These are phyloP conservation scores for Ceratocystis harringtonii DNA, from an alignment of 2,329 filamentous ascomycete species.

Conservation along the genomic window DNA sequence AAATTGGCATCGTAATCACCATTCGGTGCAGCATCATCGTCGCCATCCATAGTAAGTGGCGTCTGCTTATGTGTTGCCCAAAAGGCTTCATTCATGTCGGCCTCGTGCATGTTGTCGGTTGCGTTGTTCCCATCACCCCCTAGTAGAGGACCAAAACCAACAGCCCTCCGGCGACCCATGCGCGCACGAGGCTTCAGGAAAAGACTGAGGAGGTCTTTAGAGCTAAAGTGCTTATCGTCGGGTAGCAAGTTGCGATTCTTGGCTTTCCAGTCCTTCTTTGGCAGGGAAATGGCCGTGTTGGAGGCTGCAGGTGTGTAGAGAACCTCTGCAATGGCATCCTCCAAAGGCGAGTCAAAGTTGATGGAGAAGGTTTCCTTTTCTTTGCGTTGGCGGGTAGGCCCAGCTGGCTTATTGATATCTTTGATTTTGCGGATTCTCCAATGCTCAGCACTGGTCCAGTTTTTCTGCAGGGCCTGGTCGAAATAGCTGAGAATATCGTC, in stretches of 20 bases:
- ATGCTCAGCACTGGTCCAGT: conserved; percentile 96
- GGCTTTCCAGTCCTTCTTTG: conserved; percentile 90
- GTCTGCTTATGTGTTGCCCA: conserved; percentile 65
- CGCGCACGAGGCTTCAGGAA: conserved; percentile 92
- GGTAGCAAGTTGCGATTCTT: conserved; percentile 86
- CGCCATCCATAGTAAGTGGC: conserved; percentile 27
- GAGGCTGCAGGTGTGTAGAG: conserved; percentile 71
- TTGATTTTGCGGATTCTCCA: conserved; percentile 96
- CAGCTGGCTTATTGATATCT: conserved; percentile 48
- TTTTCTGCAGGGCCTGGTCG: conserved; percentile 89
- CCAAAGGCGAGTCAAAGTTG: conserved; percentile 67
- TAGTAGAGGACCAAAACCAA: conserved; percentile 14
- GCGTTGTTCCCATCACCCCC: conserved; percentile 28
- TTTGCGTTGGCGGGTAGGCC: conserved; percentile 54
- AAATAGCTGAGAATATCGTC: conserved; percentile 98
- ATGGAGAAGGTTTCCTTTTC: conserved; percentile 96
- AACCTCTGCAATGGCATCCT: conserved; percentile 52
- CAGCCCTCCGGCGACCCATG: conserved; percentile 47
- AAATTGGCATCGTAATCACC: conserved; percentile 95
- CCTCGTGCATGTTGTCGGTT: conserved; percentile 40
- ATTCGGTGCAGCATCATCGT: conserved; percentile 42
- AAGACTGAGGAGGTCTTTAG: conserved; percentile 69
- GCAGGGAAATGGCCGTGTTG: conserved; percentile 67
- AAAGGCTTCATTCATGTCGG: conserved; percentile 87
- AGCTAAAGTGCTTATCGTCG: conserved; percentile 97